Conservation (phyloP, 345 rosid species). For the Alliaria petiolata region DNA sequence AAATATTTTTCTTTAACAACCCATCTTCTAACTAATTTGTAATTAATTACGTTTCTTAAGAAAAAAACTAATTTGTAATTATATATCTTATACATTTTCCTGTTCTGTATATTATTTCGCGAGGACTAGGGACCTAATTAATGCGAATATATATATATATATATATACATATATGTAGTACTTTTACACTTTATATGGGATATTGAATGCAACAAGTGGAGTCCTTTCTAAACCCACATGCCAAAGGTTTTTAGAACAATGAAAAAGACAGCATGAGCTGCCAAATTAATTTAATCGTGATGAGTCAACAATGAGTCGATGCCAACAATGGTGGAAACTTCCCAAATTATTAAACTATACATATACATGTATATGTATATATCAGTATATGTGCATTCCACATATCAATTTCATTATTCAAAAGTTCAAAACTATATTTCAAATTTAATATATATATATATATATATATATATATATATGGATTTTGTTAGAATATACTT, state of each 20-base stretch:
- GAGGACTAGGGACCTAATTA: neutral
- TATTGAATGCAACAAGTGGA: conserved; percentile 23
- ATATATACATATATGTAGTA: too few relatives aligned
- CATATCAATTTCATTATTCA: neutral
- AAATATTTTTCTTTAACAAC: too few relatives aligned
- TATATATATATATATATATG: too few relatives aligned
- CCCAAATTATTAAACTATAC: neutral
- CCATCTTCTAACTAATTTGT: too few relatives aligned
- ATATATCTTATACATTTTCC: neutral
- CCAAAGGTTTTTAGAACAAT: neutral
- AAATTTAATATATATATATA: neutral
- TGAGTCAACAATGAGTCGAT: conserved; percentile 35
- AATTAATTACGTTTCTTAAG: too few relatives aligned
- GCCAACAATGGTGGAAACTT: conserved; percentile 20
- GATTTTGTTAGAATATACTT: too few relatives aligned
- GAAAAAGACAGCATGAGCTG: conserved; percentile 31
- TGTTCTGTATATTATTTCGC: neutral
- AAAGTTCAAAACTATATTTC: neutral
- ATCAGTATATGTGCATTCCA: too few relatives aligned
- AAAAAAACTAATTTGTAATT: neutral
- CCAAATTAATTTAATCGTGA: conserved; percentile 19
- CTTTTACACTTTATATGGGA: neutral
- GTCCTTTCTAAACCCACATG: conserved; percentile 24
- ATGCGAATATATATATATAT: neutral
- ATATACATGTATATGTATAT: neutral